phyloP scores from a whole-genome alignment of 345 rosid species.

The Rhodomyrtus tomentosa region DNA sequence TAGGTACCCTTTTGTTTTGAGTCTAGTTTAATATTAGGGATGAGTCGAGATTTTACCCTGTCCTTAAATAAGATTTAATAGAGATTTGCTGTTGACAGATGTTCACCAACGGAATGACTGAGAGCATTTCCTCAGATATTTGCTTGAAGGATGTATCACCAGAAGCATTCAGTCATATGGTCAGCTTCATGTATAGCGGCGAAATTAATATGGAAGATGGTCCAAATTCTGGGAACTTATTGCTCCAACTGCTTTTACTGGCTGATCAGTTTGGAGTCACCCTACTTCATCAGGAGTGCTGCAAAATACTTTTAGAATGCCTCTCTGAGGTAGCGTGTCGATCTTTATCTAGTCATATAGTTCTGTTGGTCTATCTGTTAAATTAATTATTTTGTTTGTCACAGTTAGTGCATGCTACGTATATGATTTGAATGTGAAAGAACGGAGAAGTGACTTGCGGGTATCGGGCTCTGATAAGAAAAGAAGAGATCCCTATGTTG shows the following conservation, averaged over 20 bases:
- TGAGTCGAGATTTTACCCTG: background rate
- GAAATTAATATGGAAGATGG: slow-evolving; percentile 56
- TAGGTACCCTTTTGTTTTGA: background rate
- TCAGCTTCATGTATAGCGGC: slow-evolving; percentile 76
- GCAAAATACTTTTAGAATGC: slow-evolving; percentile 78
- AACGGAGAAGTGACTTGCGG: slow-evolving; percentile 52
- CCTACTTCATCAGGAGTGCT: slow-evolving; percentile 92
- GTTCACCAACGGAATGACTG: slow-evolving; percentile 99
- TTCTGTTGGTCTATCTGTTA: background rate
- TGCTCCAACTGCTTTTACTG: slow-evolving; percentile 76
- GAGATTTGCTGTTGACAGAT: slow-evolving; percentile 35
- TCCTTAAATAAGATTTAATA: slow-evolving; percentile 1
- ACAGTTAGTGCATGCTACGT: slow-evolving; percentile 24
- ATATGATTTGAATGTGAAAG: slow-evolving; percentile 37
- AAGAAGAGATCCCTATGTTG: slow-evolving; percentile 47
- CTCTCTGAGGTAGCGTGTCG: slow-evolving; percentile 67
- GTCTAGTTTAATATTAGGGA: background rate
- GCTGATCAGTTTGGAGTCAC: slow-evolving; percentile 84
- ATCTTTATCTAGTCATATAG: slow-evolving; percentile 2
- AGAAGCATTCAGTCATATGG: slow-evolving; percentile 72
- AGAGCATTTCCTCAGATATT: slow-evolving; percentile 59
- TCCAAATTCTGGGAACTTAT: slow-evolving; percentile 45
- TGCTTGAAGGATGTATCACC: slow-evolving; percentile 63
- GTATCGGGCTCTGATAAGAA: slow-evolving; percentile 56
- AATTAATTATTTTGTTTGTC: background rate